A percentile compares a stretch with the other conserved stretches of the same genome.
Evolutionary conservation across 352 stramenopile species (phyloP).

Genomic region (Plasmopara viticola): DNA sequence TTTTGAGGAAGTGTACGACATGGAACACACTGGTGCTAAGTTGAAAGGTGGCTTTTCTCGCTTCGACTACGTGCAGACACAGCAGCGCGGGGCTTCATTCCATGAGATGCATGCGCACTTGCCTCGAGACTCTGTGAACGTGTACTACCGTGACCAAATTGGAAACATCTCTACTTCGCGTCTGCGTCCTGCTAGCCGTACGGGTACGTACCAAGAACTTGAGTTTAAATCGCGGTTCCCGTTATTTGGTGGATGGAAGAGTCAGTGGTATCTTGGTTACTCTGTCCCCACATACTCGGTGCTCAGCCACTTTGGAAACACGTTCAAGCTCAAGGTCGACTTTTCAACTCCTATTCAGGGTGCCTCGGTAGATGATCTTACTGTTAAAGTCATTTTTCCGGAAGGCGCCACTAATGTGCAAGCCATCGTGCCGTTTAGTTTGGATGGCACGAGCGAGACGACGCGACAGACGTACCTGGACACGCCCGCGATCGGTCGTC

Average conservation of each 20-base stretch:
- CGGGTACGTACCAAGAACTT: slow-evolving; percentile 52
- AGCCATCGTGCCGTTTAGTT: slow-evolving; percentile 65
- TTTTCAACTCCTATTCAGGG: slow-evolving; percentile 81
- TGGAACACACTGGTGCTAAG: slow-evolving; percentile 78
- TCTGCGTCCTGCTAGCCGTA: slow-evolving; percentile 34
- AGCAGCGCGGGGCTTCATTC: slow-evolving; percentile 69
- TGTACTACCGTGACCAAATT: slow-evolving; percentile 90
- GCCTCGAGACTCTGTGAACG: slow-evolving; percentile 72
- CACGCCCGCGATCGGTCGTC: slow-evolving; percentile 67
- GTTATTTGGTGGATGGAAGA: slow-evolving; percentile 87
- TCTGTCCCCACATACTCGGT: slow-evolving; percentile 78
- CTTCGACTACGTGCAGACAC: slow-evolving; percentile 72
- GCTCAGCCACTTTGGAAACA: slow-evolving; percentile 49
- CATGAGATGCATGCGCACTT: slow-evolving; percentile 61
- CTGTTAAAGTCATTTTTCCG: slow-evolving; percentile 82
- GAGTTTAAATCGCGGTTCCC: slow-evolving; percentile 82
- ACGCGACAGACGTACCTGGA: slow-evolving; percentile 82
- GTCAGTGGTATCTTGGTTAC: slow-evolving; percentile 86
- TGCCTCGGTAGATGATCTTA: slow-evolving; percentile 77
- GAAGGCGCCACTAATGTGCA: slow-evolving; percentile 78
- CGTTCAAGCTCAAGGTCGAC: slow-evolving; percentile 80
- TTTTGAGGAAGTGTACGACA: slow-evolving; percentile 84
- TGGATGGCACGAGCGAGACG: slow-evolving; percentile 50
- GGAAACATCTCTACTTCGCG: slow-evolving; percentile 86
- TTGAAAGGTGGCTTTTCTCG: slow-evolving; percentile 84